phyloP scores from a whole-genome alignment of 768 basidiomycete genomes.

The Lactarius indigo region DNA sequence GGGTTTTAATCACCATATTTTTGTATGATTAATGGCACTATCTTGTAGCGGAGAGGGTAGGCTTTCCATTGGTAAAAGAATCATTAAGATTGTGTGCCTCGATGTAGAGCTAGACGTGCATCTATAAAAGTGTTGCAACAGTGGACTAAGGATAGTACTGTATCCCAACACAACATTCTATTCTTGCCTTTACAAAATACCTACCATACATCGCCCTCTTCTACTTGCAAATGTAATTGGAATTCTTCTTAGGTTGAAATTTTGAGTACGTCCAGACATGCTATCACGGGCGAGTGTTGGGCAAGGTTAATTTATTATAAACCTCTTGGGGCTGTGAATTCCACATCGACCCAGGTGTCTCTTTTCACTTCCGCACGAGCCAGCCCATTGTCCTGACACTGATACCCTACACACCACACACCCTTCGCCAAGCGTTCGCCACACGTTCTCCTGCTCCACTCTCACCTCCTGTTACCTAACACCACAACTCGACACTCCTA shows the following conservation, averaged over 20 bases:
- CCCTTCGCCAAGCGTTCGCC: neutral
- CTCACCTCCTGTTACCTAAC: neutral
- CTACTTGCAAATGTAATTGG: conserved; percentile 8
- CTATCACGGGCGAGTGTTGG: neutral
- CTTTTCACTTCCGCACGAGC: neutral
- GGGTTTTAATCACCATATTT: too few species aligned
- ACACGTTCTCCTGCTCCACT: neutral
- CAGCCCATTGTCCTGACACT: neutral
- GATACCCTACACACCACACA: neutral
- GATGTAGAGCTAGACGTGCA: too few species aligned
- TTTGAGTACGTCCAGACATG: neutral
- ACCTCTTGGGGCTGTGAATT: neutral
- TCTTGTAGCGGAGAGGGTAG: too few species aligned
- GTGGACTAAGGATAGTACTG: too few species aligned
- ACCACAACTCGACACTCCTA: too few species aligned
- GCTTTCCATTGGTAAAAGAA: too few species aligned
- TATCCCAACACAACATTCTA: too few species aligned
- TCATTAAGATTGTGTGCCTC: too few species aligned
- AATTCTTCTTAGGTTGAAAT: neutral
- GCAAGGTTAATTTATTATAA: neutral
- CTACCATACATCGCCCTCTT: neutral
- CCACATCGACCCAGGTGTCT: neutral
- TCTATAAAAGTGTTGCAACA: too few species aligned
- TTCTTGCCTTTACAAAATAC: conserved; percentile 5
- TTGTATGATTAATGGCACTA: too few species aligned